phyloP scores from a whole-genome alignment of 768 basidiomycete species.

The Tylopilus subfusipes region DNA sequence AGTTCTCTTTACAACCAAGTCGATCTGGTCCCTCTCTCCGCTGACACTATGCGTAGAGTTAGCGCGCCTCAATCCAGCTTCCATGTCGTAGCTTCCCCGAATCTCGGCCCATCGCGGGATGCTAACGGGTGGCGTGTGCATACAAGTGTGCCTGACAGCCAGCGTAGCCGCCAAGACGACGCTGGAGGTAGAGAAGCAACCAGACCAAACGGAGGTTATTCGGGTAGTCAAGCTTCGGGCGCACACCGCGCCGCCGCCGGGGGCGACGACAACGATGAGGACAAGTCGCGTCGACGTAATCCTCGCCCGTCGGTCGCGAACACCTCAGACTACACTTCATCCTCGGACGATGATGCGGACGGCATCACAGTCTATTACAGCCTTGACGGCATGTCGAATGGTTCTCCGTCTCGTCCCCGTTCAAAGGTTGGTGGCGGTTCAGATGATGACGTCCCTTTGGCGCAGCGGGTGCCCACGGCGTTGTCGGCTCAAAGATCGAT shows the following conservation, averaged over 20 bases:
- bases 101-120: constrained; percentile 11
- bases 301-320: constrained; percentile 34
- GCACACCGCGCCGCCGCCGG: constrained; percentile 34
- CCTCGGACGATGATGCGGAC: constrained; percentile 46
- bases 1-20: constrained; percentile 21
- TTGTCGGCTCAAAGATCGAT: constrained; percentile 80
- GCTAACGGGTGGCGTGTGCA: constrained; percentile 21
- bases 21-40: constrained; percentile 43
- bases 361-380: constrained; percentile 42
- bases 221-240: constrained; percentile 19
- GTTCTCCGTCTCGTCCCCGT: constrained; percentile 17
- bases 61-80: background rate
- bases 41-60: constrained; percentile 29
- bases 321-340: constrained; percentile 32
- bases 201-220: constrained; percentile 14
- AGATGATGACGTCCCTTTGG: constrained; percentile 83
- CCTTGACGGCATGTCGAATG: constrained; percentile 36
- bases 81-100: background rate
- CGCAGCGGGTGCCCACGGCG: constrained; percentile 78
- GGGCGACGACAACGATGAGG: constrained; percentile 37
- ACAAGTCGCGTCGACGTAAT: constrained; percentile 31
- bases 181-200: constrained; percentile 6
- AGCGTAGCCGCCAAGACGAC: constrained; percentile 12
- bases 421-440: constrained; percentile 32
- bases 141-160: constrained; percentile 11